Evolutionary conservation across 805 yeast species (phyloP).

Genomic region (Metschnikowia dekortorum): DNA sequence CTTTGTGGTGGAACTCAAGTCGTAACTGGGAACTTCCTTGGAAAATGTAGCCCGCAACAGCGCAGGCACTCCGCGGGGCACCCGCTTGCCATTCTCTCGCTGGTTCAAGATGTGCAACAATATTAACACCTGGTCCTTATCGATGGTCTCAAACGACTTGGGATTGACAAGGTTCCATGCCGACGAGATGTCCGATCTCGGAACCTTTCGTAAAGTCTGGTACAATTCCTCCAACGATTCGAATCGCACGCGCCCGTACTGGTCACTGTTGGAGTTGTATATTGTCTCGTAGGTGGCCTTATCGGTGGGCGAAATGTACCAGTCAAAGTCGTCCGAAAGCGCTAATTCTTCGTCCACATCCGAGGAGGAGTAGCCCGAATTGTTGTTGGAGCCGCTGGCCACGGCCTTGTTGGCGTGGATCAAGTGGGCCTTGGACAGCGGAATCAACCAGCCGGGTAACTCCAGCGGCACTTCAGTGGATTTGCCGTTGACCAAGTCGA

Average conservation of each 20-base stretch:
- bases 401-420: slow-evolving; percentile 79
- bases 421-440: slow-evolving; percentile 80
- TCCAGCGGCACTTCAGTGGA: slow-evolving; percentile 54
- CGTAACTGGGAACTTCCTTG: slow-evolving; percentile 75
- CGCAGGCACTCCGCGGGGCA: slow-evolving; percentile 94
- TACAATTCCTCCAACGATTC: slow-evolving; percentile 68
- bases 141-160: slow-evolving; percentile 78
- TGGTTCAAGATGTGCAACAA: slow-evolving; percentile 89
- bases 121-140: slow-evolving; percentile 87
- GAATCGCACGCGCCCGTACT: slow-evolving; percentile 74
- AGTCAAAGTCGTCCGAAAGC: slow-evolving; percentile 71
- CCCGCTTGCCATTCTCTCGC: slow-evolving; percentile 74
- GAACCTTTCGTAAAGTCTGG: slow-evolving; percentile 63
- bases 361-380: slow-evolving; percentile 10
- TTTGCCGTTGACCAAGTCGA: slow-evolving; percentile 79
- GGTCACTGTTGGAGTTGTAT: slow-evolving; percentile 69
- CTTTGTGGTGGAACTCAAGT: slow-evolving; percentile 32
- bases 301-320: slow-evolving; percentile 95
- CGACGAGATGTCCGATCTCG: slow-evolving; percentile 76
- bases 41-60: slow-evolving; percentile 87
- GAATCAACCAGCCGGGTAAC: slow-evolving; percentile 90
- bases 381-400: slow-evolving; percentile 25
- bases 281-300: slow-evolving; percentile 72
- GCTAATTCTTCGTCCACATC: slow-evolving; percentile 64
- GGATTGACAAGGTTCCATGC: slow-evolving; percentile 98